These are phyloP conservation scores for Podila verticillata DNA, from an alignment of 192 early-diverging fungal species.

Conservation along the genomic window DNA sequence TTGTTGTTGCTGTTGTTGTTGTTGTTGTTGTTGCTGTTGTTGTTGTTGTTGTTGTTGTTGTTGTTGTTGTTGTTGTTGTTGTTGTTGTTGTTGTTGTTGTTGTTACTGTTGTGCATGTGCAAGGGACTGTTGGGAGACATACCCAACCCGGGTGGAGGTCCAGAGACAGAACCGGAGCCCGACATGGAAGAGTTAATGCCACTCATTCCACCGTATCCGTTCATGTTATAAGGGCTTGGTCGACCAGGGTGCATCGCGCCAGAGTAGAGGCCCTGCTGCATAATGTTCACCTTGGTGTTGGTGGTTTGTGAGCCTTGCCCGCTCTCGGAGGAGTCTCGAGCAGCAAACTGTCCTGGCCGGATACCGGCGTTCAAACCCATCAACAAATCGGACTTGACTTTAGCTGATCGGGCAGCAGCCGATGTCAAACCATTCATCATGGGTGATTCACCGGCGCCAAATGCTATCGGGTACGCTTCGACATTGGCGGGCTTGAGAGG, in stretches of 20 bases:
- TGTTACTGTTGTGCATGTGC: constrained; percentile 7
- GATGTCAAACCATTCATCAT: constrained; percentile 24
- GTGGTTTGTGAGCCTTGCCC: too few relatives aligned
- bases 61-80: too few relatives aligned
- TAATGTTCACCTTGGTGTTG: constrained; percentile 15
- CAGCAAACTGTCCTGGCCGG: constrained; percentile 26
- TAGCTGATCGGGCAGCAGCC: constrained; percentile 35
- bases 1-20: constrained; percentile 6
- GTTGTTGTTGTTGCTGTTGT: too few relatives aligned
- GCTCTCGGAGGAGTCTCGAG: neutral
- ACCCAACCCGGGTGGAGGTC: constrained; percentile 36
- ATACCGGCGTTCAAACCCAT: constrained; percentile 45
- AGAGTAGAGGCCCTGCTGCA: constrained; percentile 4
- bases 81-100: too few relatives aligned
- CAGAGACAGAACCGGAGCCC: constrained; percentile 2
- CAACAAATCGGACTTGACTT: constrained; percentile 46
- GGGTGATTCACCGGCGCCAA: constrained; percentile 42
- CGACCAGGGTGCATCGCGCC: constrained; percentile 10
- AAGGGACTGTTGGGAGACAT: constrained; percentile 6
- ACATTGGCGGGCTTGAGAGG: constrained; percentile 28
- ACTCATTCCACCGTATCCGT: neutral
- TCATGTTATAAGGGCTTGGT: constrained; percentile 27
- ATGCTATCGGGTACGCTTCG: constrained; percentile 30
- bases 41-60: too few relatives aligned
- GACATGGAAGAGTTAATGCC: constrained; percentile 12